phyloP scores from a whole-genome alignment of 2,329 filamentous ascomycete species.

The Apiospora malaysiana region DNA sequence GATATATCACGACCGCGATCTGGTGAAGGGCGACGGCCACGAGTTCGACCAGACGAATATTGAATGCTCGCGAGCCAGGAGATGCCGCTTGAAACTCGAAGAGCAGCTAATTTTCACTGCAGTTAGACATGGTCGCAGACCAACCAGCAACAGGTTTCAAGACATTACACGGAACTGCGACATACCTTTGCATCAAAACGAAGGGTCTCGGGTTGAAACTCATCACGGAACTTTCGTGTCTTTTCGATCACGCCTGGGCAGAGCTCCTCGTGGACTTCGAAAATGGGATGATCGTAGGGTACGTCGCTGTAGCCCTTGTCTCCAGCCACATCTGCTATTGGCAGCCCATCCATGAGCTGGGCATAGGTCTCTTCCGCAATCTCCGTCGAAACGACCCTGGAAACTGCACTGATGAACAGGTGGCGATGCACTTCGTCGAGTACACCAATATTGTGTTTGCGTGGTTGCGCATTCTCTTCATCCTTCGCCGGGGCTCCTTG shows the following conservation, averaged over 20 bases:
- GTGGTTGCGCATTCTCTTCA: background rate
- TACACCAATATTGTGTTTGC: background rate
- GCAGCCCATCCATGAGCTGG: background rate
- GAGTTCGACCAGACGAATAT: background rate
- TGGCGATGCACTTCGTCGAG: background rate
- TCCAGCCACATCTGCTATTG: background rate
- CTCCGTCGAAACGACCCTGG: background rate
- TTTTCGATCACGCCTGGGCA: background rate
- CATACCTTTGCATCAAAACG: background rate
- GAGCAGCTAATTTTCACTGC: background rate
- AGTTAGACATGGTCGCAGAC: background rate
- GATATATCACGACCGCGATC: background rate
- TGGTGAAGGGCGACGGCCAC: background rate
- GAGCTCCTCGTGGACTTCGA: background rate
- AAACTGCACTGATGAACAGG: background rate
- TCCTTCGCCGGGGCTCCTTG: background rate
- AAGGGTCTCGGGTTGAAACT: background rate
- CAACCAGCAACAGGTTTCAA: background rate
- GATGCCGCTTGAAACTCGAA: background rate
- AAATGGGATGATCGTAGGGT: background rate
- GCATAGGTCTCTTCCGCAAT: background rate
- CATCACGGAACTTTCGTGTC: background rate
- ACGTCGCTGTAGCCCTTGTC: background rate
- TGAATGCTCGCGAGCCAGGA: background rate
- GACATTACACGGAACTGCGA: background rate